Percentiles rank a stretch among this genome's conserved stretches.
Conservation (phyloP, 306 rosid genomes). For the Sindora glabra region DNA sequence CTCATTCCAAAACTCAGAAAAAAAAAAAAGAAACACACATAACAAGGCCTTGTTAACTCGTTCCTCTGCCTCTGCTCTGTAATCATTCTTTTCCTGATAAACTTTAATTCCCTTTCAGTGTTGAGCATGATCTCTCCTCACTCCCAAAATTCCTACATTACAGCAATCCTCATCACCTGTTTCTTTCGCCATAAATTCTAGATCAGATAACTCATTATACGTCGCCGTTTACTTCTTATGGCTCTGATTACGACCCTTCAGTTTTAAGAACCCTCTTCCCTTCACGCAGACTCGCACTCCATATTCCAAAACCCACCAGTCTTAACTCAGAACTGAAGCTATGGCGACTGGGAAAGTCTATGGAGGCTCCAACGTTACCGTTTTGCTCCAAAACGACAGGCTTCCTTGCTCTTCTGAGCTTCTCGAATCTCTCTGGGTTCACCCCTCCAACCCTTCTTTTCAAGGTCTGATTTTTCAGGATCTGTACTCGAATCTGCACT, state of each 20-base stretch:
- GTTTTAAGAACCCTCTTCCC: background rate
- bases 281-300: too few species aligned
- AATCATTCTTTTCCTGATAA: conserved; percentile 19
- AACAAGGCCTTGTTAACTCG: too few species aligned
- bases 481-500: background rate
- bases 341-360: conserved; percentile 47
- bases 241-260: conserved; percentile 11
- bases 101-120: conserved; percentile 4
- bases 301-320: too few species aligned
- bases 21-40: background rate
- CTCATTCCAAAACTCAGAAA: background rate
- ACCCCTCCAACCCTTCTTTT: conserved; percentile 43
- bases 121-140: conserved; percentile 31
- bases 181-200: conserved; percentile 33
- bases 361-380: conserved; percentile 40
- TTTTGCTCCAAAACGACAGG: conserved; percentile 41
- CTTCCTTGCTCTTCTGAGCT: conserved; percentile 50
- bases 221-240: conserved; percentile 2
- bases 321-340: too few species aligned
- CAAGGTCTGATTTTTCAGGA: conserved; percentile 31
- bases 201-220: background rate
- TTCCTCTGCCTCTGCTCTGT: background rate
- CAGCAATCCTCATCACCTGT: conserved; percentile 29
- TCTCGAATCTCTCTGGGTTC: conserved; percentile 59
- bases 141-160: conserved; percentile 46